Evolutionary conservation across 1,284 basidiomycete species (phyloP).

Genomic region (Anthracocystis panici-leucophaei): DNA sequence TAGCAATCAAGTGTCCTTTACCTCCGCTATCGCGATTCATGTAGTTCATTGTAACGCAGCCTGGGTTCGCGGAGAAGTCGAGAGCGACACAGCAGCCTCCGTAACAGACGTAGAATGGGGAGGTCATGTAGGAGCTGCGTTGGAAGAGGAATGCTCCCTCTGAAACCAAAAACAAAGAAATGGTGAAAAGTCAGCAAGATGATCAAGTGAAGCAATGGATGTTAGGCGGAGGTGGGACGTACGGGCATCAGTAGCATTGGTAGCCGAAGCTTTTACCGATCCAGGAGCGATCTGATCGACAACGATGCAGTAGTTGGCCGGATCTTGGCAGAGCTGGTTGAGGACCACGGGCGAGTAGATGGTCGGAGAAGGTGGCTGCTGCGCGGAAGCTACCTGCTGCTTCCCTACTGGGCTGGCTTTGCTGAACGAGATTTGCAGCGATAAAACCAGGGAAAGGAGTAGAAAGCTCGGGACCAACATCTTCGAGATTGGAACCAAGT

Average conservation of each 20-base stretch:
- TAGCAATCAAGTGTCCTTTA: slow-evolving; percentile 24
- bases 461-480: slow-evolving; percentile 5
- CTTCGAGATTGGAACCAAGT: not conserved
- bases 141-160: slow-evolving; percentile 37
- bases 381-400: not conserved
- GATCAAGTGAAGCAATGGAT: not conserved
- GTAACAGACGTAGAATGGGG: slow-evolving; percentile 27
- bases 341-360: slow-evolving; percentile 17
- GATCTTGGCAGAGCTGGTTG: slow-evolving; percentile 11
- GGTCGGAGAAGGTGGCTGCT: not conserved
- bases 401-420: not conserved
- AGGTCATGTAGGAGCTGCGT: not conserved
- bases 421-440: slow-evolving; percentile 5
- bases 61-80: slow-evolving; percentile 8
- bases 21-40: not conserved
- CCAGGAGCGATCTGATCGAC: slow-evolving; percentile 29
- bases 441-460: not conserved
- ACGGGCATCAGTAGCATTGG: slow-evolving; percentile 34
- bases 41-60: slow-evolving; percentile 26
- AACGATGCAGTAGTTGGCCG: slow-evolving; percentile 36
- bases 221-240: slow-evolving; percentile 8
- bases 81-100: slow-evolving; percentile 30
- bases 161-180: not conserved
- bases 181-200: not conserved
- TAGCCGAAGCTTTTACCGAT: slow-evolving; percentile 11